A percentile compares a stretch with the other conserved stretches of the same genome.
phyloP scores from a whole-genome alignment of 164 flowering plant species.

The Stephania cephalantha region DNA sequence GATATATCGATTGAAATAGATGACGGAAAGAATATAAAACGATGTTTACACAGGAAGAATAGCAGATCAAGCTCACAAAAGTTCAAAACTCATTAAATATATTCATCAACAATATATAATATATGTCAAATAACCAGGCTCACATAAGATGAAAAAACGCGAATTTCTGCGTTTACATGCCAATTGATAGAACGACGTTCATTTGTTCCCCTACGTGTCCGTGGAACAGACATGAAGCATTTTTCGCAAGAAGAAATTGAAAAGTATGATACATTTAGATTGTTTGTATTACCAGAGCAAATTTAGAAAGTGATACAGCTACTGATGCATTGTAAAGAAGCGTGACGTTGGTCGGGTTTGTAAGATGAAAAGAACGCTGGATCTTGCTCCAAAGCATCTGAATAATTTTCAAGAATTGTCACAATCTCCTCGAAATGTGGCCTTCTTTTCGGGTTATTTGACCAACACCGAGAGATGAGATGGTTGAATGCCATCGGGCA shows the following conservation, averaged over 20 bases:
- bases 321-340: constrained; percentile 41
- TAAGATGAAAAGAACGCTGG: constrained; percentile 62
- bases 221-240: not conserved
- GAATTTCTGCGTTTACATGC: not conserved
- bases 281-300: constrained; percentile 4
- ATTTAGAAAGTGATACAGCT: constrained; percentile 29
- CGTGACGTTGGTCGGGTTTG: constrained; percentile 28
- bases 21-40: not conserved
- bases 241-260: not conserved
- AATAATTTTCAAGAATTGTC: constrained; percentile 46
- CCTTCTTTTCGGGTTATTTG: constrained; percentile 70
- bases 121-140: not conserved
- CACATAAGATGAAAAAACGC: not conserved
- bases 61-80: not conserved
- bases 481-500: constrained; percentile 59
- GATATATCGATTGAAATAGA: not conserved
- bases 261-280: constrained; percentile 28
- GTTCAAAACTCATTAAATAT: not conserved
- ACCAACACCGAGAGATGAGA: constrained; percentile 80
- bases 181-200: constrained; percentile 4
- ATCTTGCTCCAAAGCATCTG: constrained; percentile 50
- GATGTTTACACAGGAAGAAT: not conserved
- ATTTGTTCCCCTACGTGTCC: not conserved
- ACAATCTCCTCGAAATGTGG: constrained; percentile 86
- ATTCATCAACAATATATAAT: not conserved